phyloP scores from a whole-genome alignment of 768 basidiomycete species.

The Suillus subalutaceus region DNA sequence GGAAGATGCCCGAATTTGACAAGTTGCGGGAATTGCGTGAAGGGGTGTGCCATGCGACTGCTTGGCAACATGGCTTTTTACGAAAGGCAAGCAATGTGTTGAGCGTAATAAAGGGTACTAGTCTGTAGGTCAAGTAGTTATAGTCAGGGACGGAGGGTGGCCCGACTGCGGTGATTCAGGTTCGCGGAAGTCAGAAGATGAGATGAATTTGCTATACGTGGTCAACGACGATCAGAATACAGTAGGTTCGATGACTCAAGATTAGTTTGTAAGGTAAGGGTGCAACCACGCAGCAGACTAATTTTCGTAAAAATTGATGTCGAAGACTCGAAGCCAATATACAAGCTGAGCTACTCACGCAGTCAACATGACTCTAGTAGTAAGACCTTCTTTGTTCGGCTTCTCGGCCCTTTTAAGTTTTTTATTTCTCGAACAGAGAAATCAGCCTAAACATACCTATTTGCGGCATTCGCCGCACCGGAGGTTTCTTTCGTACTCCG shows the following conservation, averaged over 20 bases:
- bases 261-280: background rate
- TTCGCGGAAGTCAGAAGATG: conserved; percentile 2
- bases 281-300: background rate
- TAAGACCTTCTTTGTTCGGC: background rate
- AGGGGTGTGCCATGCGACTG: background rate
- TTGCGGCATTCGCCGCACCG: conserved; percentile 10
- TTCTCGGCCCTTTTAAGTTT: conserved; percentile 3
- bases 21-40: conserved; percentile 4
- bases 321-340: background rate
- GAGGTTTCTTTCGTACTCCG: conserved; percentile 28
- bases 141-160: background rate
- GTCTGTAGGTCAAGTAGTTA: background rate
- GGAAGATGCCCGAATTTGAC: conserved; percentile 5
- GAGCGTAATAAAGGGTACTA: background rate
- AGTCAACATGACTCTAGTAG: background rate
- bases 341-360: background rate
- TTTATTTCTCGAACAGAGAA: background rate
- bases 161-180: background rate
- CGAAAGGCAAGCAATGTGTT: background rate
- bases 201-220: background rate
- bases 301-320: conserved; percentile 1
- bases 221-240: background rate
- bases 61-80: conserved; percentile 6
- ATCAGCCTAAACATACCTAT: conserved; percentile 5
- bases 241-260: conserved; percentile 5